Base-by-base conservation (phyloP, 78 protist species). In the Andalucia godoyi region DNA sequence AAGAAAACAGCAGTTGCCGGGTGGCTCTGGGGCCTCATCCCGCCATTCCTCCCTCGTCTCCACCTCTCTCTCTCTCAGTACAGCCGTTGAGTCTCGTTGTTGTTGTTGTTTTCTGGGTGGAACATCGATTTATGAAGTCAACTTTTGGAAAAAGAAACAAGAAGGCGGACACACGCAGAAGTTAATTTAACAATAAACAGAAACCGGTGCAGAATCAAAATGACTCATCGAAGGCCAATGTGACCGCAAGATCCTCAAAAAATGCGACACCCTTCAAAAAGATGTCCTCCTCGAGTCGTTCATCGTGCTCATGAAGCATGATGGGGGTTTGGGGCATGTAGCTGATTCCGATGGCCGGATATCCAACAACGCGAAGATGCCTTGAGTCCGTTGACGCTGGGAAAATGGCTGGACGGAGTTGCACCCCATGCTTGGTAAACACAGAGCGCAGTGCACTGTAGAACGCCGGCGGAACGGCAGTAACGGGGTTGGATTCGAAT, bases 241-340 rank as follows among this genome's bases (percentile, higher is more conserved):
- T n/a, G n/a, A n/a, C n/a, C n/a, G n/a, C n/a, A n/a, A 87, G 54
- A 34, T 50, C 50, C 37, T 50, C 71, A 49, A 74, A 86, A 23
- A 86, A 72, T 33, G 30, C 76, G 53, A 87, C 53, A 34, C 95
- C 95, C 18, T 37, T 32, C 0, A 88, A 25, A 33, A 52, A 89
- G 38, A 66, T 38, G 43, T 52, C 45, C 70, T 66, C 81, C 29
- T 66, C 25, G 21, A 90, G 63, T 25, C 37, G 79, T 58, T 90
- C 96, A 53, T 90, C 77, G 74, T 90, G 90, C 36, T 87, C 96
- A 70, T 90, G 96, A 9, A 90, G 78, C 32, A 87, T 71, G 34
- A 87, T 62, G 7, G 92, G 92, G 9, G 87, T 79, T 54, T 77
- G 27, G 46, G 49, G 50, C 49, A 90, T 87, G 42, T 90, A 91